Percentiles rank a stretch among this genome's conserved stretches.
Evolutionary conservation across 2,329 filamentous ascomycete species (phyloP).

Genomic region (Trichoderma sp.): DNA sequence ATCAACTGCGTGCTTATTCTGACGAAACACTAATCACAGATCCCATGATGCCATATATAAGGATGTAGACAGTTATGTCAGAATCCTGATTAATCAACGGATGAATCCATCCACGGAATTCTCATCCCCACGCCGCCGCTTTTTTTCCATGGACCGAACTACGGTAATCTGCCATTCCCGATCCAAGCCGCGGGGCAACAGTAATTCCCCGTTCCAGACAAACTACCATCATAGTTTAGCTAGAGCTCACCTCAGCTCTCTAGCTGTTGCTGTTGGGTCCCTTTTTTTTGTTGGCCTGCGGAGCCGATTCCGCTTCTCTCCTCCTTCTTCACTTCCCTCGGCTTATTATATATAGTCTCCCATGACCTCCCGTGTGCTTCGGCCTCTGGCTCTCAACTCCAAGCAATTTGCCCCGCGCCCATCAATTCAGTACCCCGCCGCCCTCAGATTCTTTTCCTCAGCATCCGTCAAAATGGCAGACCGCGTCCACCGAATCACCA

Average conservation of each 20-base stretch:
- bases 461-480: slow-evolving; percentile 34
- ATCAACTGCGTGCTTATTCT: neutral
- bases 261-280: neutral
- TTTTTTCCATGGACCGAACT: neutral
- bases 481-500: slow-evolving; percentile 48
- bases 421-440: neutral
- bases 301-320: neutral
- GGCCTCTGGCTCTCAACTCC: neutral
- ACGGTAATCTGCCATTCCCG: neutral
- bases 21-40: neutral
- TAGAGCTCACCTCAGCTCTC: neutral
- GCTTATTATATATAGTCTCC: neutral
- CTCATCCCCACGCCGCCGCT: neutral
- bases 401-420: neutral
- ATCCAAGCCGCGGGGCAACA: neutral
- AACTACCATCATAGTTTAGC: neutral
- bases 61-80: neutral
- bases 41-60: neutral
- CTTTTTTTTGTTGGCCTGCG: neutral
- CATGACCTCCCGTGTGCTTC: neutral
- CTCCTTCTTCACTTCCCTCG: neutral
- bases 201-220: neutral
- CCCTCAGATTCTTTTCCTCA: neutral
- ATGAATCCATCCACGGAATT: neutral
- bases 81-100: neutral